Conservation (phyloP, 371 early-diverging fungal species). For the Apophysomyces ossiformis region DNA sequence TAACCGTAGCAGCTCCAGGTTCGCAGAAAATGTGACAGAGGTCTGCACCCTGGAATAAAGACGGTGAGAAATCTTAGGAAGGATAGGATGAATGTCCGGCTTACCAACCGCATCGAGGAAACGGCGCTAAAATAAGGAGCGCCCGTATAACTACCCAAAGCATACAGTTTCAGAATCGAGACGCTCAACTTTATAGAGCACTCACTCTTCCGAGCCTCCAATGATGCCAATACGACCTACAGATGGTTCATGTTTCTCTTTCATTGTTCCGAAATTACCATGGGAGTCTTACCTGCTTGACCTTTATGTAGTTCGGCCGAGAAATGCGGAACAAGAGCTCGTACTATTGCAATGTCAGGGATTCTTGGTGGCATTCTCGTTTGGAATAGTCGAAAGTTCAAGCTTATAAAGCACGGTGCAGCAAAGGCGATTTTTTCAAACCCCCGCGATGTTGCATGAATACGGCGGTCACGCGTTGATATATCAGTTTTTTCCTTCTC, state of each 20-base stretch:
- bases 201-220: slow-evolving; percentile 82
- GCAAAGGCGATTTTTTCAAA: too few species aligned
- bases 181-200: neutral
- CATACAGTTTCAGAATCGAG: neutral
- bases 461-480: too few species aligned
- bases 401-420: too few species aligned
- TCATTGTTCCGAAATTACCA: neutral
- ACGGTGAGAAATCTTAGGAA: neutral
- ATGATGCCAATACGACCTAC: slow-evolving; percentile 71
- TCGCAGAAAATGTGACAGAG: slow-evolving; percentile 92
- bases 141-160: slow-evolving; percentile 76
- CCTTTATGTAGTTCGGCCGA: slow-evolving; percentile 79
- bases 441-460: too few species aligned
- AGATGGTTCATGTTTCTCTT: neutral
- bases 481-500: neutral
- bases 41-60: slow-evolving; percentile 80
- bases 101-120: slow-evolving; percentile 78
- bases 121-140: slow-evolving; percentile 93
- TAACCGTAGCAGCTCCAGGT: slow-evolving; percentile 73
- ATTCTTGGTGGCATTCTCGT: slow-evolving; percentile 37
- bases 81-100: slow-evolving; percentile 14
- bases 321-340: slow-evolving; percentile 77
- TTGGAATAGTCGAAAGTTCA: neutral
- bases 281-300: slow-evolving; percentile 68
- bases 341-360: slow-evolving; percentile 53